Base-by-base conservation (phyloP, 169 alveolate genomes). In the Eimeria falciformis region DNA sequence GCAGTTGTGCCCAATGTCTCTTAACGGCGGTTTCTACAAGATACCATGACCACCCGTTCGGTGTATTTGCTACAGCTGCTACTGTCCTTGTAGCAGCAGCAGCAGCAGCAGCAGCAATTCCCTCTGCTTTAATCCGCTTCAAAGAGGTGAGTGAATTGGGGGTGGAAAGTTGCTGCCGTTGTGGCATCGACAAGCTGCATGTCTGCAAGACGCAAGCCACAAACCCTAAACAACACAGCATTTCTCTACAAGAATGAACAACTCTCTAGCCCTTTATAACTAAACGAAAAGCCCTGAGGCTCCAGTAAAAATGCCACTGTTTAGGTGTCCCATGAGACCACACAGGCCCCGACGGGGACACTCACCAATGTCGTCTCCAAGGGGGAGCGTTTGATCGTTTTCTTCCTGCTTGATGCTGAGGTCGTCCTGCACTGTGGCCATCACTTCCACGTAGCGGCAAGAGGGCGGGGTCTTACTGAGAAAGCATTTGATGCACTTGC, bases 141-240 rank as follows among this genome's bases (percentile, higher is more conserved):
- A 40, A 79, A 79, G 46, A 79, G 58, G 53, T 53, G 73, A 37
- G 37, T 79, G 71, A 79, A 79, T n/a, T 79, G 88, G 5, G 88
- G 88, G 53, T 79, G 88, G 88, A 79, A 79, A 56, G 88, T 79
- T 40, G 88, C 88, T 55, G 88, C 88, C 18, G 88, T 79, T 27
- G 88, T 71, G 2, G 88, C 88, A 53, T 79, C 88, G 29, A 58
- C 88, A 40, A 79, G 53, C 50, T 79, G 73, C 14, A 79, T 79
- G 71, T 79, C 88, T 79, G 88, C 40, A 25, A 45, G 21, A 2
- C 11, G 11, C 11, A 29, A 7, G 68, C 68, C 73, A 62, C 12
- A 62, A 62, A n/a, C 29, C n/a, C 17, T 29, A n/a, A 62, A 62
- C 73, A 62, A 50, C 73, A 9, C 73, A 62, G 29, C 73, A 62